Evolutionary conservation across 495 filamentous ascomycete genomes (phyloP), one percentile per base, ranked within the genome.

Genomic region (Usnea hakonensis): DNA sequence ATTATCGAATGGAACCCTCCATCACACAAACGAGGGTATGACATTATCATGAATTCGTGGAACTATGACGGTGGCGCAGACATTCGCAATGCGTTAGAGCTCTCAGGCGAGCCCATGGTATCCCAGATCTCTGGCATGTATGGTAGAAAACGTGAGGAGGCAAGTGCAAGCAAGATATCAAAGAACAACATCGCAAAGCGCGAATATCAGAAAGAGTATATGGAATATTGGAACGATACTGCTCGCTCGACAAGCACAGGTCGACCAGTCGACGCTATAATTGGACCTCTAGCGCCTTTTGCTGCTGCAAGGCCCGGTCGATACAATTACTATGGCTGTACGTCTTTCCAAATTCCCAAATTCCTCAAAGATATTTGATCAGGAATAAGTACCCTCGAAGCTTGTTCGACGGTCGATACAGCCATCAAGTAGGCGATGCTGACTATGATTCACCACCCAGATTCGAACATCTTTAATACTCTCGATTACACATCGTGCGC

Each of bases 171-270:
- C 8, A 73, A 79, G 16, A 79, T 87, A 52, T 75, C 82, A 13
- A 77, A 70, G 26, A 63, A 77, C 21, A 88, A 87, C 59, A 72
- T 88, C 14, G 67, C 71, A n/a, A 82, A 84, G 63, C 77, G 85
- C 13, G 73, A 82, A 50, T 79, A 80, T 57, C 81, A 84, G 69
- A 86, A 85, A 66, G 76, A 79, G 50, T 87, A 88, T 64, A 78
- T 85, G 78, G 84, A 86, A 37, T 88, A 87, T 71, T 89, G 86
- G 86, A 85, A 87, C 65, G 80, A 72, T 48, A 89, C 85, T 0
- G 72, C 71, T 2, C 65, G 75, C 26, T 38, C 74, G 19, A 87
- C 83, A 1, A 75, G 77, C 13, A 87, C 81, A 2, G 84, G 83
- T 16, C 73, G 82, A 40, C 82, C 83, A 9, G 72, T 76, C 0